phyloP scores from a whole-genome alignment of 73 alveolate species.

The Blepharisma japonicum region DNA sequence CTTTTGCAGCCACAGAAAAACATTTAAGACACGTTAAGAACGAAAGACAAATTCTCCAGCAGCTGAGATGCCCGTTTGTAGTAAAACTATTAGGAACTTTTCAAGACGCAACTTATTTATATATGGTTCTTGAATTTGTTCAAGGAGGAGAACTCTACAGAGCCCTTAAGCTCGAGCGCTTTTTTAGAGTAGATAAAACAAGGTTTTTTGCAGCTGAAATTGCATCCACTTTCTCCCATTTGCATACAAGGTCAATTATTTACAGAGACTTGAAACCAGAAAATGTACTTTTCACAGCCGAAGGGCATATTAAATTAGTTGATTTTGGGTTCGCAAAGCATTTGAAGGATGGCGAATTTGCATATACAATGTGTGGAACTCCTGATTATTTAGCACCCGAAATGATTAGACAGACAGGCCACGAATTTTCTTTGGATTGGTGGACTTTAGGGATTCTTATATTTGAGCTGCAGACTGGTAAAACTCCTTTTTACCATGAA shows the following conservation, averaged over 20 bases:
- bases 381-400: constrained; percentile 35
- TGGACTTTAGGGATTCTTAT: constrained; percentile 26
- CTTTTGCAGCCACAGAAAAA: constrained; percentile 26
- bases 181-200: constrained; percentile 68
- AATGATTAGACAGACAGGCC: constrained; percentile 19
- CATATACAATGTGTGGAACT: constrained; percentile 34
- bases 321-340: constrained; percentile 30
- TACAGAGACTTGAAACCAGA: constrained; percentile 84
- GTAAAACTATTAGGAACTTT: constrained; percentile 90
- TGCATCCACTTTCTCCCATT: constrained; percentile 62
- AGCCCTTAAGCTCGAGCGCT: constrained; percentile 70
- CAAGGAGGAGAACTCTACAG: constrained; percentile 96
- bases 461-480: constrained; percentile 29
- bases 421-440: not conserved
- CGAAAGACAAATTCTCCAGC: constrained; percentile 86
- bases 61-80: constrained; percentile 83
- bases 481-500: constrained; percentile 17
- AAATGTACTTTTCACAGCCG: constrained; percentile 7
- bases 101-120: constrained; percentile 87
- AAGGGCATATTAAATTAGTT: constrained; percentile 26
- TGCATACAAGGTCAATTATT: constrained; percentile 69
- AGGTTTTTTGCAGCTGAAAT: constrained; percentile 71
- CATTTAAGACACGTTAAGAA: constrained; percentile 77
- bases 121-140: constrained; percentile 86
- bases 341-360: constrained; percentile 35